A percentile compares a stretch with the other conserved stretches of the same genome.
Conservation (phyloP, 352 stramenopile genomes). For the Thalassiosira exigua region DNA sequence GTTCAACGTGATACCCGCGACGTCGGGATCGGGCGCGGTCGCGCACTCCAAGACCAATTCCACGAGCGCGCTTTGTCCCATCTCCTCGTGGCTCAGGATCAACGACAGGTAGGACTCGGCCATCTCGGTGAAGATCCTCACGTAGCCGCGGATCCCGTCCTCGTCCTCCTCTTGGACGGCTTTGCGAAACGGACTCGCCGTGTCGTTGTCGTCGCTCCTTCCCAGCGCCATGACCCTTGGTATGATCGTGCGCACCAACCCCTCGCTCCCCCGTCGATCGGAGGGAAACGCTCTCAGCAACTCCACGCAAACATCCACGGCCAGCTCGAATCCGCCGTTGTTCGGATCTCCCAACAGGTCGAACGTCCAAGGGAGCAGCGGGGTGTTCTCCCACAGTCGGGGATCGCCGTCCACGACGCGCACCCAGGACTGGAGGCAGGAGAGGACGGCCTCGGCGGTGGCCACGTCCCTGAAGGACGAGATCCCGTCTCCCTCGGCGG, state of each 20-base stretch:
- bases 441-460: slow-evolving; percentile 42
- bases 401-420: slow-evolving; percentile 72
- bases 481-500: background rate
- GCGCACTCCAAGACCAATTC: slow-evolving; percentile 79
- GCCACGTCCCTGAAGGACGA: slow-evolving; percentile 28
- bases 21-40: slow-evolving; percentile 67
- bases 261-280: slow-evolving; percentile 59
- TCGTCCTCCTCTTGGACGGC: slow-evolving; percentile 67
- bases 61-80: slow-evolving; percentile 68
- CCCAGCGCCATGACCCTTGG: slow-evolving; percentile 68
- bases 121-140: slow-evolving; percentile 85
- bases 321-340: slow-evolving; percentile 66
- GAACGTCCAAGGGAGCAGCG: slow-evolving; percentile 54
- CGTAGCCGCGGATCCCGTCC: slow-evolving; percentile 78
- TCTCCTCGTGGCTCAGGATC: slow-evolving; percentile 68
- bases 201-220: slow-evolving; percentile 6
- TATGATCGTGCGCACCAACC: slow-evolving; percentile 73
- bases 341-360: slow-evolving; percentile 51
- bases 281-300: slow-evolving; percentile 82
- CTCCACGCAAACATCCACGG: slow-evolving; percentile 84
- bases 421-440: slow-evolving; percentile 68
- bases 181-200: slow-evolving; percentile 38
- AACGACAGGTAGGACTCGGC: slow-evolving; percentile 82
- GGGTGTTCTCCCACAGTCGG: slow-evolving; percentile 36
- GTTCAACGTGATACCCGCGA: slow-evolving; percentile 81